phyloP scores from a whole-genome alignment of 768 basidiomycete species.

The Suillus fuscotomentosus region DNA sequence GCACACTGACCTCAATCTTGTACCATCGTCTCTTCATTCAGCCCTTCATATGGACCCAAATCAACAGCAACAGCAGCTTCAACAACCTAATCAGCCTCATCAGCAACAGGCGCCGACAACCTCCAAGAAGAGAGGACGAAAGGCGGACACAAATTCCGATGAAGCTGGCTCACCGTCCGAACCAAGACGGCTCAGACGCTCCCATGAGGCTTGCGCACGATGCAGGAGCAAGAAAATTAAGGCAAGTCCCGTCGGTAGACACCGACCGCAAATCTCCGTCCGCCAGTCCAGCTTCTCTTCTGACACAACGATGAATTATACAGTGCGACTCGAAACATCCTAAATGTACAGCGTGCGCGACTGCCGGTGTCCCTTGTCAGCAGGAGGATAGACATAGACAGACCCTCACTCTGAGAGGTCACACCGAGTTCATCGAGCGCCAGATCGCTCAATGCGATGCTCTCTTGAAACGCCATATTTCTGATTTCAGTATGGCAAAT shows the following conservation, averaged over 20 bases:
- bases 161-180: slow-evolving; percentile 60
- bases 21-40: slow-evolving; percentile 54
- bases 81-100: slow-evolving; percentile 34
- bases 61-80: slow-evolving; percentile 50
- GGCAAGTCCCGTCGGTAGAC: slow-evolving; percentile 66
- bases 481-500: slow-evolving; percentile 62
- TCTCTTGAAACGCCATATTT: slow-evolving; percentile 71
- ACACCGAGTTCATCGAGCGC: slow-evolving; percentile 79
- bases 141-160: slow-evolving; percentile 53
- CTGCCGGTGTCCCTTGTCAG: slow-evolving; percentile 75
- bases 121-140: slow-evolving; percentile 56
- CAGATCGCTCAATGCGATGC: slow-evolving; percentile 78
- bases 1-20: slow-evolving; percentile 41
- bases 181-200: slow-evolving; percentile 78
- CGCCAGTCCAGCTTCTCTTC: slow-evolving; percentile 37
- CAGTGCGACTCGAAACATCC: slow-evolving; percentile 93
- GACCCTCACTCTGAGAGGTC: slow-evolving; percentile 81
- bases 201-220: slow-evolving; percentile 89
- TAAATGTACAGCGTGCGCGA: slow-evolving; percentile 80
- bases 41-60: slow-evolving; percentile 70
- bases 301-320: slow-evolving; percentile 26
- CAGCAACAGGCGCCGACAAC: slow-evolving; percentile 35
- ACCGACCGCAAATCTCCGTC: slow-evolving; percentile 84
- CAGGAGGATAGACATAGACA: slow-evolving; percentile 89
- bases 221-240: slow-evolving; percentile 98